phyloP scores from a whole-genome alignment of 2,329 filamentous ascomycete genomes.

The Calonectria pseudoreteaudii region DNA sequence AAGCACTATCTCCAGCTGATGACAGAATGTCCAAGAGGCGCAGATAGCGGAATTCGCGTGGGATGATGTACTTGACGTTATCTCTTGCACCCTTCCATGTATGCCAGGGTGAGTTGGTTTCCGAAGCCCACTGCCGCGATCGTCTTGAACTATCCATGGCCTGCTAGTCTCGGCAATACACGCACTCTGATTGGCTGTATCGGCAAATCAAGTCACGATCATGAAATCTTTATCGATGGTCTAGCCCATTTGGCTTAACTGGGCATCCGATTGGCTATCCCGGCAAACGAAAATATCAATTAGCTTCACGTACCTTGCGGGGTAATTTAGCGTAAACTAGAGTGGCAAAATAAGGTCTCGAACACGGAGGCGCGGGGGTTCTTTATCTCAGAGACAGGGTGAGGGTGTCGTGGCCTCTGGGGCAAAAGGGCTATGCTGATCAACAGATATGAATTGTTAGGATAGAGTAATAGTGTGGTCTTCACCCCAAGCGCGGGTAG shows the following conservation, averaged over 20 bases:
- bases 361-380: not conserved
- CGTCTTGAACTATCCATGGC: constrained; percentile 14
- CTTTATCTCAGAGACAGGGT: not conserved
- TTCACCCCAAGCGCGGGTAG: not conserved
- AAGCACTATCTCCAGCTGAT: not conserved
- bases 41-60: not conserved
- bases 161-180: constrained; percentile 16
- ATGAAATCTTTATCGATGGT: not conserved
- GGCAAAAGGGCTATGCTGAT: too few relatives aligned
- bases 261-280: constrained; percentile 27
- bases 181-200: constrained; percentile 20
- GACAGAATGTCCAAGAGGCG: not conserved
- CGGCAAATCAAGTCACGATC: constrained; percentile 21
- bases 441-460: too few relatives aligned
- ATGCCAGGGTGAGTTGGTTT: not conserved
- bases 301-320: not conserved
- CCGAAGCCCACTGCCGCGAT: not conserved
- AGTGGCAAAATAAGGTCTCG: not conserved
- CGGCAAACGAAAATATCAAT: constrained; percentile 25
- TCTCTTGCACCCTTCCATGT: not conserved
- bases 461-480: too few relatives aligned
- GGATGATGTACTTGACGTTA: not conserved
- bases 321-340: not conserved
- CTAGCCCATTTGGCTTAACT: not conserved
- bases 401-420: not conserved